phyloP scores from a whole-genome alignment of 805 yeast species.

The Groenewaldozyma tartarivorans region DNA sequence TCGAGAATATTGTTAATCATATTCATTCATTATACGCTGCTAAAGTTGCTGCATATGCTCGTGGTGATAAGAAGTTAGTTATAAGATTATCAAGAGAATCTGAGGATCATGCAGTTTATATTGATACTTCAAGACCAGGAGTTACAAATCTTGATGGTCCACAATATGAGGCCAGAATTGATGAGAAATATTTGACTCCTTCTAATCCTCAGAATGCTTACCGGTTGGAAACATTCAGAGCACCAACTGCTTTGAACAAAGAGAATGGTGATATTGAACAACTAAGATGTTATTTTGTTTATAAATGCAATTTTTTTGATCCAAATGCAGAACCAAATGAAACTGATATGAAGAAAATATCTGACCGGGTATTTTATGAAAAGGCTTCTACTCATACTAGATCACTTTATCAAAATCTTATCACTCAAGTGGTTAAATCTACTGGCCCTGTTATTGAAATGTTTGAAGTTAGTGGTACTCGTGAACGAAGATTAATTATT shows the following conservation, averaged over 20 bases:
- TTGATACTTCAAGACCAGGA: constrained; percentile 60
- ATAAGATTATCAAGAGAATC: constrained; percentile 74
- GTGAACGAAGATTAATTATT: constrained; percentile 79
- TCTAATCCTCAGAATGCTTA: constrained; percentile 34
- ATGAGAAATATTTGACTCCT: constrained; percentile 56
- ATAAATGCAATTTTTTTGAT: constrained; percentile 51
- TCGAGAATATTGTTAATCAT: constrained; percentile 70
- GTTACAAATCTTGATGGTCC: constrained; percentile 34
- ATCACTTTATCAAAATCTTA: constrained; percentile 60
- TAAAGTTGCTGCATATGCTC: constrained; percentile 79
- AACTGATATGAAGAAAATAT: constrained; percentile 53
- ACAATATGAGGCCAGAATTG: constrained; percentile 66
- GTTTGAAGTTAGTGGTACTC: constrained; percentile 65
- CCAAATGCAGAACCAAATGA: constrained; percentile 27
- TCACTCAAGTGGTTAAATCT: constrained; percentile 56
- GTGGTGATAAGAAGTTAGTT: constrained; percentile 44
- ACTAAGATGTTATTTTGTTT: constrained; percentile 72
- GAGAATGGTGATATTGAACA: constrained; percentile 34
- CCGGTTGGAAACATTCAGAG: constrained; percentile 71
- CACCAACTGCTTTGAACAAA: constrained; percentile 26
- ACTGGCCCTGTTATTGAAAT: constrained; percentile 92
- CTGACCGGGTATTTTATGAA: constrained; percentile 68
- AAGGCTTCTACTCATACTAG: constrained; percentile 77
- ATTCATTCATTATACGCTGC: constrained; percentile 87
- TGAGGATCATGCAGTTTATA: constrained; percentile 82